phyloP scores from a whole-genome alignment of 495 filamentous ascomycete species.

The Saxophila tyrrhenica region DNA sequence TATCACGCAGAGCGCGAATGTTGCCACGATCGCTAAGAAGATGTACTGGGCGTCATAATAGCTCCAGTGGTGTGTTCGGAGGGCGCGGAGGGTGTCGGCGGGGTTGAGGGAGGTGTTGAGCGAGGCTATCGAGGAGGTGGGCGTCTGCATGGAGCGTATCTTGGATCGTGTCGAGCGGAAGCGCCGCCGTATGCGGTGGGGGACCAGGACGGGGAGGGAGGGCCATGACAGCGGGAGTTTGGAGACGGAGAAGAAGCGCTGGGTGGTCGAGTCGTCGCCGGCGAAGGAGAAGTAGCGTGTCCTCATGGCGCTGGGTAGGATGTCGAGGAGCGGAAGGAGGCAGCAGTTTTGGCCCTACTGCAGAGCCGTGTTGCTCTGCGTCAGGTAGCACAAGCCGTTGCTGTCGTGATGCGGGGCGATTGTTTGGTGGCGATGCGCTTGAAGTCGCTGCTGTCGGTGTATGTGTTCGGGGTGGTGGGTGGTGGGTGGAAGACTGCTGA shows the following conservation, averaged over 20 bases:
- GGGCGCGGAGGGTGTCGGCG: slow-evolving; percentile 54
- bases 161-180: slow-evolving; percentile 50
- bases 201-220: slow-evolving; percentile 44
- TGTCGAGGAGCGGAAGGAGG: not conserved
- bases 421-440: too few relatives aligned
- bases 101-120: slow-evolving; percentile 74
- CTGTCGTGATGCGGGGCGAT: not conserved
- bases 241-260: slow-evolving; percentile 21
- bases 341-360: not conserved
- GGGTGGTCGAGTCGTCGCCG: slow-evolving; percentile 16
- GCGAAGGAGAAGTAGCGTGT: slow-evolving; percentile 8
- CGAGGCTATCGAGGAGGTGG: slow-evolving; percentile 59
- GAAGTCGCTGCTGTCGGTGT: too few relatives aligned
- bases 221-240: slow-evolving; percentile 29
- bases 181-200: slow-evolving; percentile 60
- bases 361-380: not conserved
- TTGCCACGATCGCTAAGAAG: slow-evolving; percentile 54
- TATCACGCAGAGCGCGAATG: slow-evolving; percentile 74
- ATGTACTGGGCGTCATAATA: slow-evolving; percentile 80
- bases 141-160: slow-evolving; percentile 58
- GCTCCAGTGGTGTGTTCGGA: slow-evolving; percentile 71
- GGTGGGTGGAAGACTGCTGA: too few relatives aligned
- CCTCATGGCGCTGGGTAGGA: not conserved
- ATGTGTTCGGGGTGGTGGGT: too few relatives aligned
- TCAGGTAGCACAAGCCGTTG: not conserved